Evolutionary conservation across 768 basidiomycete species (phyloP).

Genomic region (Tylopilus subfusipes): DNA sequence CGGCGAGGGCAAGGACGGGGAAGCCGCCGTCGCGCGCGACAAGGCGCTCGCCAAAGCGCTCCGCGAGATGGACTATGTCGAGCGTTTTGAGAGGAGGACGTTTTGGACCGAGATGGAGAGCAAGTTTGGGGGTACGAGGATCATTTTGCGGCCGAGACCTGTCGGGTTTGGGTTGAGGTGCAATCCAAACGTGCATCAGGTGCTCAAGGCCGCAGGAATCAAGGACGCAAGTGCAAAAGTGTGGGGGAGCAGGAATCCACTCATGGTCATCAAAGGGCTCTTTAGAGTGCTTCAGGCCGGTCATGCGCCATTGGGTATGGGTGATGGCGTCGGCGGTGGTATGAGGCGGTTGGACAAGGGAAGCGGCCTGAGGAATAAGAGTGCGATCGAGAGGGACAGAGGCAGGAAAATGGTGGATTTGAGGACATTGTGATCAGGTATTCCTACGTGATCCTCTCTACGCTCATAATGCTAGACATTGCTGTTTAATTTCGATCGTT

Average conservation of each 20-base stretch:
- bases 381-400: slow-evolving; percentile 75
- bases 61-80: slow-evolving; percentile 87
- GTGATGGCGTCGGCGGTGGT: slow-evolving; percentile 73
- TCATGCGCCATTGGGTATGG: slow-evolving; percentile 74
- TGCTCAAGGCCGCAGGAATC: slow-evolving; percentile 92
- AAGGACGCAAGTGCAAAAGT: slow-evolving; percentile 95
- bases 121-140: slow-evolving; percentile 81
- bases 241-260: slow-evolving; percentile 83
- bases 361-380: slow-evolving; percentile 61
- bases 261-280: slow-evolving; percentile 74
- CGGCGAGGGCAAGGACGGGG: slow-evolving; percentile 75
- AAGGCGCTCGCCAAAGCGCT: slow-evolving; percentile 70
- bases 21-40: slow-evolving; percentile 46
- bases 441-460: neutral
- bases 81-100: slow-evolving; percentile 93
- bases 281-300: slow-evolving; percentile 85
- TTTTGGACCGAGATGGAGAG: slow-evolving; percentile 85
- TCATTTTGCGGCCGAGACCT: slow-evolving; percentile 77
- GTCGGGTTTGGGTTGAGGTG: slow-evolving; percentile 91
- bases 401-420: slow-evolving; percentile 74
- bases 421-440: slow-evolving; percentile 41
- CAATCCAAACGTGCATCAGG: slow-evolving; percentile 83
- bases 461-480: neutral
- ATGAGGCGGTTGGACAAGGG: slow-evolving; percentile 74
- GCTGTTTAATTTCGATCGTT: no score